A percentile compares a stretch with the other conserved stretches of the same genome.
These are phyloP conservation scores for Agaricus blazei DNA, from an alignment of 768 basidiomycete species.

Conservation along the genomic window DNA sequence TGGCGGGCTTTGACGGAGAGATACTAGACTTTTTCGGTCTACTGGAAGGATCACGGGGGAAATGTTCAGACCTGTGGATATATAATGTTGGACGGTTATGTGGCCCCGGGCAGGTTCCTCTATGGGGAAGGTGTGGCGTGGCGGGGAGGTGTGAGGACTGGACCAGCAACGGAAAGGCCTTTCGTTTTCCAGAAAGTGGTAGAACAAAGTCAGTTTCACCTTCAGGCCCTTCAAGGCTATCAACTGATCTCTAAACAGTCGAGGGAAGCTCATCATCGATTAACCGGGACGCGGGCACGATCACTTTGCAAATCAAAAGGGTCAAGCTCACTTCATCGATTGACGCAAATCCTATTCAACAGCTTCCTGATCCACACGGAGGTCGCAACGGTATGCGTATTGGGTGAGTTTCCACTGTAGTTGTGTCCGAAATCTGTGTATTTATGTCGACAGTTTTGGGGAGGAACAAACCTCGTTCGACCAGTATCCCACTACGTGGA, in stretches of 20 bases:
- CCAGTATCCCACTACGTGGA: conserved; percentile 51
- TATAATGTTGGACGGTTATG: conserved; percentile 60
- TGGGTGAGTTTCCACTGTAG: conserved; percentile 29
- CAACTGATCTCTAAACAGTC: too few species aligned
- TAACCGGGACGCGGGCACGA: conserved; percentile 43
- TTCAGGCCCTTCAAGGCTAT: neutral
- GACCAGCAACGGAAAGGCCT: conserved; percentile 46
- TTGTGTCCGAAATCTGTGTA: neutral
- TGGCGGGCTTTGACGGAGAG: neutral
- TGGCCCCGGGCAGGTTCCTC: conserved; percentile 59
- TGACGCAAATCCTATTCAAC: conserved; percentile 37
- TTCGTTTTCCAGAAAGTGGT: conserved; percentile 51
- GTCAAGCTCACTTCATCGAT: conserved; percentile 30
- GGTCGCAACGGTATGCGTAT: conserved; percentile 38
- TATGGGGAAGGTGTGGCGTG: conserved; percentile 49
- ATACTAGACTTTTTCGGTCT: conserved; percentile 49
- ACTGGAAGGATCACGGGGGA: conserved; percentile 61
- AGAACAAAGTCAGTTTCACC: conserved; percentile 24
- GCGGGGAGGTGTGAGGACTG: conserved; percentile 50
- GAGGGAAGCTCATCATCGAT: conserved; percentile 10
- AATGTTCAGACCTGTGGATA: conserved; percentile 50
- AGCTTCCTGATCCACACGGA: conserved; percentile 24
- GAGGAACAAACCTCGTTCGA: conserved; percentile 29
- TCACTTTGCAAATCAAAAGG: conserved; percentile 46
- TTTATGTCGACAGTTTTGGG: conserved; percentile 38